Conservation (phyloP, 768 basidiomycete genomes). For the Cystobasidiopsis lactophilus region DNA sequence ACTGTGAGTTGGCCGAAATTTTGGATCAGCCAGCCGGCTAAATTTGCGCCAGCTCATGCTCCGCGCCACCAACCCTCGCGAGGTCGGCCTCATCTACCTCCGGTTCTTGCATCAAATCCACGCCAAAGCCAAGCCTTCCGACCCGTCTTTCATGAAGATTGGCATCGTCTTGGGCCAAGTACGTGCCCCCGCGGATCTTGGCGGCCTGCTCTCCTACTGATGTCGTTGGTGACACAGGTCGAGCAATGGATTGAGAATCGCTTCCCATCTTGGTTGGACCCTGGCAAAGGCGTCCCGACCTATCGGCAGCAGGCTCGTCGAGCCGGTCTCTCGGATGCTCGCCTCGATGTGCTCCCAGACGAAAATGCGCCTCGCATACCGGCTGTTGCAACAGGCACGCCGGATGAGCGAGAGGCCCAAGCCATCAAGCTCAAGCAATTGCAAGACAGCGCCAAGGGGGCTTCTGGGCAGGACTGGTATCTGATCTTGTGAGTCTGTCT, state of each 20-base stretch:
- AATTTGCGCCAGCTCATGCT: conserved; percentile 48
- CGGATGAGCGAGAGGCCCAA: too few species aligned
- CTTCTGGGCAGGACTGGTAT: too few species aligned
- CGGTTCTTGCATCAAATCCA: conserved; percentile 64
- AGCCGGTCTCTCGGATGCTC: conserved; percentile 10
- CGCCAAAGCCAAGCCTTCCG: conserved; percentile 48
- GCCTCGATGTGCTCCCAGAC: conserved; percentile 13
- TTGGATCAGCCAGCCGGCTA: conserved; percentile 35
- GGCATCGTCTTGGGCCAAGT: conserved; percentile 70
- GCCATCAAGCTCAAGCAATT: too few species aligned
- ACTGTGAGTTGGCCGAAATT: too few species aligned
- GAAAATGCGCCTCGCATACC: too few species aligned
- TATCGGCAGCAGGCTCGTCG: background rate
- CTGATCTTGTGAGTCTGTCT: too few species aligned
- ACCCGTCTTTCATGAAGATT: conserved; percentile 67
- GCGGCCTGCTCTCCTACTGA: background rate
- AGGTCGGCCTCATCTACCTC: conserved; percentile 72
- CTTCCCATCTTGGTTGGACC: conserved; percentile 66
- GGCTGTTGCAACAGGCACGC: too few species aligned
- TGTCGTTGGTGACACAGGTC: conserved; percentile 32
- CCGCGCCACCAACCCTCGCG: conserved; percentile 71
- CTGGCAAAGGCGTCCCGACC: background rate
- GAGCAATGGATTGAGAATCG: conserved; percentile 84
- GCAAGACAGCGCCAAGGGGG: too few species aligned
- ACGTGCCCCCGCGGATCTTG: conserved; percentile 16